Evolutionary conservation across 768 basidiomycete genomes (phyloP), one percentile per base, ranked within the genome.

Genomic region (Tylopilus vinaceipallidus): DNA sequence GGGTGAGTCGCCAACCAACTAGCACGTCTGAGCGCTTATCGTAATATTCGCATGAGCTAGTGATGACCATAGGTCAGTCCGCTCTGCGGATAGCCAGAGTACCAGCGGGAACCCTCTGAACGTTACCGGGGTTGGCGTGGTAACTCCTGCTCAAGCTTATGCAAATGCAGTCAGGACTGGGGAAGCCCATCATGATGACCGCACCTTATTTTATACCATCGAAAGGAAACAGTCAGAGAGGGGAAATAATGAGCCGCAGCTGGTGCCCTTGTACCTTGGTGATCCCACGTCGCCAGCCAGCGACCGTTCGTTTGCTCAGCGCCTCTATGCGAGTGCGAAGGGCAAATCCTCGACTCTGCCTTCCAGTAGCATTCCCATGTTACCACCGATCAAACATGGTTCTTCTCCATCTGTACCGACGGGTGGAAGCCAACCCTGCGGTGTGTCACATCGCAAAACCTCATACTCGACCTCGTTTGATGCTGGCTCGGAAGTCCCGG

Each of bases 281-380:
- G 27, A 43, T 8, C 19, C 48, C 5, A 36, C 45, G 32, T 43
- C 44, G n/a, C 44, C 60, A 41, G 51, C 43, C 11, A 53, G 40
- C 35, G 66, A 62, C 13, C 50, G 60, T 39, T 69, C 69, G 3
- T 57, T 67, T 30, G 77, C 76, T 20, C 76, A 75, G 40, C 71
- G 69, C 42, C 58, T 79, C 23, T 79, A 77, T 53, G 73, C 72
- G 7, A 76, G 73, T 39, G 72, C 74, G 4, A 43, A 63, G 23
- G 59, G 55, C 43, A 58, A 49, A 24, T 47, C 49, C 20, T 52
- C 55, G 12, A 35, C 35, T 11, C 35, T 26, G 9, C 42, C 53
- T 36, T 34, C 46, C n/a, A 29, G 30, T n/a, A 22, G 7, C 38
- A 38, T 48, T 19, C 37, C 60, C 8, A 22, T 53, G 29, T 37